Conservation (phyloP, 768 basidiomycete genomes). For the Dioszegia crocea region DNA sequence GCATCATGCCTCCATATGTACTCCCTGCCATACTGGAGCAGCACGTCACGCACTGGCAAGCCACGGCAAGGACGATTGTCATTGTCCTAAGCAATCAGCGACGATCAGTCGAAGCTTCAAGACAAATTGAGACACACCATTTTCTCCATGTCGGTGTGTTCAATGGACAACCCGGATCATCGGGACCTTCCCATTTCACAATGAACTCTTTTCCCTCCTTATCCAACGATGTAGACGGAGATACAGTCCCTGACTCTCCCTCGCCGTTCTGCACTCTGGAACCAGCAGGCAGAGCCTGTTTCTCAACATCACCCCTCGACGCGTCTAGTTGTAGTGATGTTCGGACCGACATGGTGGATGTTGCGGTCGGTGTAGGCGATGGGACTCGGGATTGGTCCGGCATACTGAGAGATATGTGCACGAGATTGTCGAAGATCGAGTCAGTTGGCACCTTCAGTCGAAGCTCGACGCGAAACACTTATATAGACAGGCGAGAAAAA, state of each 20-base stretch:
- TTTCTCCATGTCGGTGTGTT: conserved; percentile 32
- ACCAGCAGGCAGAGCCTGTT: background rate
- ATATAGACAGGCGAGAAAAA: no score
- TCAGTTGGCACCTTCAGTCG: no score
- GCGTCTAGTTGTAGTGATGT: background rate
- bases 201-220: conserved; percentile 4
- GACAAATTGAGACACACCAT: conserved; percentile 21
- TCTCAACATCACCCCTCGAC: background rate
- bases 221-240: background rate
- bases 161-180: conserved; percentile 35
- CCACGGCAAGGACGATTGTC: conserved; percentile 24
- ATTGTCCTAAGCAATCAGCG: conserved; percentile 20
- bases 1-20: conserved; percentile 61
- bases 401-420: no score
- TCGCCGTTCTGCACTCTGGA: no score
- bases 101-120: background rate
- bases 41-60: conserved; percentile 46
- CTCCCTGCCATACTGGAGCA: conserved; percentile 55
- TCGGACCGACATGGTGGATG: background rate
- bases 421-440: no score
- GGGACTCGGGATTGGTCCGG: background rate
- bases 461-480: no score
- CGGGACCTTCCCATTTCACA: conserved; percentile 29
- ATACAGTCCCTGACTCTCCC: background rate
- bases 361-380: background rate